Evolutionary conservation across 2,329 filamentous ascomycete species (phyloP).

Genomic region (Rhynchosporium secalis): DNA sequence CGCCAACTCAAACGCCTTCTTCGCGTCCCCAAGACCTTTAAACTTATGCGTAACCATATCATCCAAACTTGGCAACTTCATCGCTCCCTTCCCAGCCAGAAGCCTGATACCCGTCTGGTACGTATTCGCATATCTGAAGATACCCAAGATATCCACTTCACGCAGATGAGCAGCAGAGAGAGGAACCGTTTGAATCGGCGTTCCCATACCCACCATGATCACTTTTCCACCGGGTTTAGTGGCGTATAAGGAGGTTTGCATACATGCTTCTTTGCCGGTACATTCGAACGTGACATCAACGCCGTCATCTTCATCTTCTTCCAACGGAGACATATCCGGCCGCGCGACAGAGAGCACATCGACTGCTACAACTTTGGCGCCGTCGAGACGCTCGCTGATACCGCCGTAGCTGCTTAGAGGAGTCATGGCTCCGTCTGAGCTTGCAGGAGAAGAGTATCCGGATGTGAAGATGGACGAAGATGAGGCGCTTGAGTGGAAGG

Average conservation of each 20-base stretch:
- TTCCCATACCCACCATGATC: constrained; percentile 79
- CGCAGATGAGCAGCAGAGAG: constrained; percentile 70
- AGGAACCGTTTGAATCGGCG: constrained; percentile 71
- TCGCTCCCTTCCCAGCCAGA: constrained; percentile 49
- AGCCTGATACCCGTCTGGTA: constrained; percentile 69
- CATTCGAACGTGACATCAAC: constrained; percentile 75
- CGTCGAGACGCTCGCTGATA: constrained; percentile 50
- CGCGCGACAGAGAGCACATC: constrained; percentile 48
- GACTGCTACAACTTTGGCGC: constrained; percentile 50
- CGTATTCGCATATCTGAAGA: constrained; percentile 76
- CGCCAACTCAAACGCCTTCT: constrained; percentile 69
- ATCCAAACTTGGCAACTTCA: constrained; percentile 60
- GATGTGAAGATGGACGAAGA: constrained; percentile 46
- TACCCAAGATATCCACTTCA: constrained; percentile 76
- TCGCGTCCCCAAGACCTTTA: constrained; percentile 61
- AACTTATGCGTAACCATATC: constrained; percentile 74
- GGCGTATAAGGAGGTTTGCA: constrained; percentile 73
- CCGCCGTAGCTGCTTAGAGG: constrained; percentile 43
- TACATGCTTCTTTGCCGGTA: constrained; percentile 72
- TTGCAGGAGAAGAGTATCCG: constrained; percentile 50
- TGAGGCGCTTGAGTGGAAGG: constrained; percentile 46
- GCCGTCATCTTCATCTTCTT: constrained; percentile 59
- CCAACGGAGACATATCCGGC: constrained; percentile 37
- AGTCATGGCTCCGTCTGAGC: constrained; percentile 41
- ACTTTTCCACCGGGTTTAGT: constrained; percentile 70